A percentile compares a stretch with the other conserved stretches of the same genome.
These are phyloP conservation scores for Metarhizium brunneum DNA, from an alignment of 2,329 filamentous ascomycete genomes.

Conservation along the genomic window DNA sequence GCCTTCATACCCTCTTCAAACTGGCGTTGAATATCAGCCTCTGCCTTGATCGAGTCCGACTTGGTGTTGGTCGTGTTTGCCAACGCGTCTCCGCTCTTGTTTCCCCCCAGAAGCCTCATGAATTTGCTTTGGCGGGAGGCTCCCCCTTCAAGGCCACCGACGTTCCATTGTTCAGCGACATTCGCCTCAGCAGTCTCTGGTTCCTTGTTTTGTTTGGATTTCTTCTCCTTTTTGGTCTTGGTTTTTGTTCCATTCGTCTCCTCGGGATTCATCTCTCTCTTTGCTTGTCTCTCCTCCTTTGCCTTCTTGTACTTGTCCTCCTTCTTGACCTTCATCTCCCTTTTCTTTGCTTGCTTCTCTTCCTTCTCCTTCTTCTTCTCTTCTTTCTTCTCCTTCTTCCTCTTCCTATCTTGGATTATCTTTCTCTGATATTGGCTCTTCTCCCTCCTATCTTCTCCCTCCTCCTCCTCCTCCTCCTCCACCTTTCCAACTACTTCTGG, in stretches of 20 bases:
- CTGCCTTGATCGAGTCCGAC: constrained; percentile 29
- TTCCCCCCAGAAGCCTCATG: constrained; percentile 44
- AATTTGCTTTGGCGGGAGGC: constrained; percentile 45
- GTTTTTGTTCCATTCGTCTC: not conserved
- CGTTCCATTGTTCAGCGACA: constrained; percentile 41
- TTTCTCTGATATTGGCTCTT: too few relatives aligned
- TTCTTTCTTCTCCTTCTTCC: too few relatives aligned
- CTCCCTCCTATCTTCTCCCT: too few relatives aligned
- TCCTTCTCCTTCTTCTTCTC: not conserved
- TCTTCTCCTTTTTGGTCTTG: not conserved
- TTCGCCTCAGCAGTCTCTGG: constrained; percentile 12
- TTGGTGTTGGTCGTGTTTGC: constrained; percentile 15
- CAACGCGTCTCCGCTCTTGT: constrained; percentile 28
- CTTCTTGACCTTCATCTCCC: not conserved
- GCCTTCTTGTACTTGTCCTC: not conserved
- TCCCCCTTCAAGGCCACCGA: constrained; percentile 41
- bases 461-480: too few relatives aligned
- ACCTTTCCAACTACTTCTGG: too few relatives aligned
- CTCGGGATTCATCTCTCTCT: not conserved
- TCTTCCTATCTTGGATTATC: too few relatives aligned
- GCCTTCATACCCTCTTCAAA: constrained; percentile 47
- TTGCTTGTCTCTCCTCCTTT: constrained; percentile 5
- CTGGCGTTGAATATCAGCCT: constrained; percentile 46
- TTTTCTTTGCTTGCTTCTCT: not conserved
- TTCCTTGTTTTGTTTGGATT: constrained; percentile 14